Evolutionary conservation across 768 basidiomycete genomes (phyloP), one percentile per base, ranked within the genome.

Genomic region (Collybia sordida): DNA sequence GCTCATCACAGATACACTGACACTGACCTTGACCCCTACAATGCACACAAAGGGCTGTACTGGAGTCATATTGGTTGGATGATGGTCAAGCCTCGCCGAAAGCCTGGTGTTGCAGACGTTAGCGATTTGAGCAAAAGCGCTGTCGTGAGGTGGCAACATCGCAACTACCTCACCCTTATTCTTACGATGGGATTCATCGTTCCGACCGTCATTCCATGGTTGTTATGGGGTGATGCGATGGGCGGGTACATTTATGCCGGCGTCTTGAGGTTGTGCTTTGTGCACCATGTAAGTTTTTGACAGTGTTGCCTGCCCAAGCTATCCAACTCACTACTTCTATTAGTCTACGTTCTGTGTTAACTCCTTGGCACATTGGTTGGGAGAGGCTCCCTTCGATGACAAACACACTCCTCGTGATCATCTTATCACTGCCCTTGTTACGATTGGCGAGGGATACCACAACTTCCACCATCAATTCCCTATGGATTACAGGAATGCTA

Each of bases 401-500:
- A 95, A 94, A 73, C 91, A 94, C 69, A 89, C 91, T 7, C 93
- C 94, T 15, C 80, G 87, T 45, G 93, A 96, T 68, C 93, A 95
- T 69, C 65, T 93, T 52, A 64, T 95, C 64, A 95, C 93, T 24
- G 94, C 94, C 2, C 73, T 97, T 24, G 86, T 84, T 53, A 97
- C 94, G 31, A 86, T 95, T 61, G 94, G 94, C 47, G 94, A 98
- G 69, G 94, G 94, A 14, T 98, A 98, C 74, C 94, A 98, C 78
- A 98, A 98, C 71, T 96, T 96, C 82, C 94, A 98, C 73, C 94
- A 98, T 54, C 77, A 86, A 64, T 96, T 96, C 82, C 94, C 94
- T 6, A 93, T 93, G 90, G 94, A 98, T 68, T 98, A 94, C 74
- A 82, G 94, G 21, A 96, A 96, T 62, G 94, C 94, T 49, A 93